Base-by-base conservation (phyloP, 768 basidiomycete species). In the Crucibulum laeve region DNA sequence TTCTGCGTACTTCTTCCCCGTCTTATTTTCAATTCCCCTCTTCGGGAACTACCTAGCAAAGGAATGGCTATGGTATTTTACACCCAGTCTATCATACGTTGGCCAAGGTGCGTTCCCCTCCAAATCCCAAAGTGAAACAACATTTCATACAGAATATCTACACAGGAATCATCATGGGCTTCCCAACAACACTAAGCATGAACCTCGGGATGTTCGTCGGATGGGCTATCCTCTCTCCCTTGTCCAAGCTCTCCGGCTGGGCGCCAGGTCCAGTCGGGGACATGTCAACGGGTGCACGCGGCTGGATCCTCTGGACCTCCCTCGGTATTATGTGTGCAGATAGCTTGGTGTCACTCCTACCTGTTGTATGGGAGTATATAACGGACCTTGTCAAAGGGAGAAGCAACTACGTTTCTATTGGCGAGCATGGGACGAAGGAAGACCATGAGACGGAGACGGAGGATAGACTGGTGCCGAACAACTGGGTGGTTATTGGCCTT, bases 231-330 rank as follows among this genome's bases (percentile, higher is more conserved):
- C 69, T 98, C n/a, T 91, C 91, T 0, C 95, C 95, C 4, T 57
- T 97, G 5, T 77, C 92, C 4, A 93, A 91, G 55, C 53, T 75
- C 36, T 61, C 68, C 0, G 91, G 89, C 8, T 98, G 95, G 95
- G 94, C 95, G 0, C 92, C 95, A 35, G 95, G 93, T 4, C 82
- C 87, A 6, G 91, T 95, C 4, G 81, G 84, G 1, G 88, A 91
- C 52, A 91, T 92, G 77, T 74, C 83, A 4, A 74, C 76, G 46
- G 95, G 95, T 32, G 84, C 92, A n/a, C 79, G 94, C 40, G 91
- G 91, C 25, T 95, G 91, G 91, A 92, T 95, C 43, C 77, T 98
- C n/a, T 98, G 95, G 95, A 76, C 84, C 17, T 88, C 92, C 1
- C 74, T 98, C 25, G 94, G 93, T 3, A 87, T 95, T 55, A 97